Evolutionary conservation across 2,329 filamentous ascomycete genomes (phyloP), one percentile per base, ranked within the genome.

Genomic region (Fusarium buharicum): DNA sequence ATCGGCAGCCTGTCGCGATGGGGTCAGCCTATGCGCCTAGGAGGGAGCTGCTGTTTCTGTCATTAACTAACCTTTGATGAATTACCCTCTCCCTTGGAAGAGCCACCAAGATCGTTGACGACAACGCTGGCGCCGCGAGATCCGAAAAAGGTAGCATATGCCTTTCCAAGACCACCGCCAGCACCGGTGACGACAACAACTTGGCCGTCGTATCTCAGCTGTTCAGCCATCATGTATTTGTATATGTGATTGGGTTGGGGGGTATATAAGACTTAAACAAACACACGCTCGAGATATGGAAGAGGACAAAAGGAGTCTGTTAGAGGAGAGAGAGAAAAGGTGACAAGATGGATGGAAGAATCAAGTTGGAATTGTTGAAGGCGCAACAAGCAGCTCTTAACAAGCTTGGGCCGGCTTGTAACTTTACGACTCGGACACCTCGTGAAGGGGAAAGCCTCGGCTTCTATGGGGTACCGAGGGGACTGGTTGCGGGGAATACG

Each of bases 41-140:
- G 30, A 33, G 28, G 24, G 44, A 45, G 38, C 27, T 43, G 28
- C 30, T 38, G 30, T 8, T 24, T 31, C n/a, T 41, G 22, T 31
- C 4, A 4, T 11, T 14, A 13, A 62, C 81, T 68, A 79, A 96
- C 93, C 87, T 92, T 96, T 76, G 87, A 87, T 37, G 91, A 94
- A 70, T 84, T 87, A 58, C 93, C 94, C 81, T 97, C 93, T 69
- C 95, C 94, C 79, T 95, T 94, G 84, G 95, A 93, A 41, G 93
- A 95, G 46, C 87, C 92, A 62, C 95, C 95, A 47, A 98, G 85
- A 76, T 99, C 95, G 78, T 99, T 99, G 71, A 99, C 95, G 43
- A 99, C 94, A 70, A 96, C 91, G 78, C 90, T 96, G 70, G 93
- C 95, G 72, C 95, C 95, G 74, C 94, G 88, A 53, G 91, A 93